Base-by-base conservation (phyloP, 768 basidiomycete genomes). In the Phaffia australis region DNA sequence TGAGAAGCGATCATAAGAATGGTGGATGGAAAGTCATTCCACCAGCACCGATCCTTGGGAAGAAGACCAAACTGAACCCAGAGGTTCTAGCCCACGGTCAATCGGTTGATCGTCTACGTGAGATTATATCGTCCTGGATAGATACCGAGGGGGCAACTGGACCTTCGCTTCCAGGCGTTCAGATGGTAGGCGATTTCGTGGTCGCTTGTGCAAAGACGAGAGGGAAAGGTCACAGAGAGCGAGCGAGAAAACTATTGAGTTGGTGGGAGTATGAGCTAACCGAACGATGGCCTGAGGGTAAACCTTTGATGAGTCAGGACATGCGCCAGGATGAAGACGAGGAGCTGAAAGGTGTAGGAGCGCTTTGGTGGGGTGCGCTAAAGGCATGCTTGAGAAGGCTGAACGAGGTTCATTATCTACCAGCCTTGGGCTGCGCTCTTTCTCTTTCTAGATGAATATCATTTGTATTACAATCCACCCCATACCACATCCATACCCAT, bases 321-420 rank as follows among this genome's bases (percentile, higher is more conserved):
- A 11, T 42, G 11, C 11, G 4, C 11, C 35, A 4, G n/a, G 1
- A 14, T 50, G 21, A 4, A 18, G 1, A 14, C 27, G 21, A 32
- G 11, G 30, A 35, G 9, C 16, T n/a, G 25, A 46, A 25, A 6
- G 64, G n/a, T 19, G 57, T 27, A 23, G 64, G 64, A 3, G 9
- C 16, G 32, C 29, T 16, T 32, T 65, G 64, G 64, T 59, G 64
- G 57, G 50, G 35, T n/a, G 64, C 64, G n/a, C 60, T 47, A 47
- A 42, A 47, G 32, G 32, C 29, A 18, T 57, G 56, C 42, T 52
- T 29, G 49, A 42, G 8, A 3, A 50, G 57, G 27, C 57, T 65
- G 1, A n/a, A 51, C 16, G 57, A 35, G 29, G 64, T 32, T 11
- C 35, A 42, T 60, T 5, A 48, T 60, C 47, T 16, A 48, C 46